These are phyloP conservation scores for Myotisia sp. DNA, from an alignment of 2,329 filamentous ascomycete species.

Conservation along the genomic window DNA sequence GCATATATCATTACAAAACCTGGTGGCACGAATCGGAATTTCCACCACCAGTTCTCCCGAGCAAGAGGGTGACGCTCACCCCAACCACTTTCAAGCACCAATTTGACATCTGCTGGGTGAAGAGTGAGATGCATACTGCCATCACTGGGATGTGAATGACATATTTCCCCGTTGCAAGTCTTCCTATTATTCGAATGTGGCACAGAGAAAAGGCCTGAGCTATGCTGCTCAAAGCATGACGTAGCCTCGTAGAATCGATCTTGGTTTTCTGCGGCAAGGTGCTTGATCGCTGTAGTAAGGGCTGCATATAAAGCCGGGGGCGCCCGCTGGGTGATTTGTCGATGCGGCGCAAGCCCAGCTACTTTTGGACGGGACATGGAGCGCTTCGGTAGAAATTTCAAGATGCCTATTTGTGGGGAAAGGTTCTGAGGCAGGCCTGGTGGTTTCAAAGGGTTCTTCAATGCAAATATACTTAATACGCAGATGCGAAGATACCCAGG, in stretches of 20 bases:
- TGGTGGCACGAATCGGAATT: slow-evolving; percentile 53
- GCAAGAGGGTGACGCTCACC: slow-evolving; percentile 49
- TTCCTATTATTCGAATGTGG: slow-evolving; percentile 13
- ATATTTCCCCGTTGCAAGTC: slow-evolving; percentile 55
- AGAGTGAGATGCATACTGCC: slow-evolving; percentile 66
- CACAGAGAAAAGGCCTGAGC: slow-evolving; percentile 57
- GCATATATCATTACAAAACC: slow-evolving; percentile 76
- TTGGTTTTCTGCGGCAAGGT: slow-evolving; percentile 36
- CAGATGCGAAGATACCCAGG: slow-evolving; percentile 60
- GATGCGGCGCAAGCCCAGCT: slow-evolving; percentile 65
- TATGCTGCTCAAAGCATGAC: slow-evolving; percentile 71
- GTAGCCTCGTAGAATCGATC: slow-evolving; percentile 45
- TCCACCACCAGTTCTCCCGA: slow-evolving; percentile 48
- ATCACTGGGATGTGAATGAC: slow-evolving; percentile 64
- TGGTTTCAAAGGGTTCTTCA: slow-evolving; percentile 54
- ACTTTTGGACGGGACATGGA: slow-evolving; percentile 51
- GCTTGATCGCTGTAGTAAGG: slow-evolving; percentile 41
- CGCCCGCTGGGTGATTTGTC: slow-evolving; percentile 57
- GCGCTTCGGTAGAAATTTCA: slow-evolving; percentile 44
- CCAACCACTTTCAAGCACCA: slow-evolving; percentile 63
- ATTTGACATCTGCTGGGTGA: slow-evolving; percentile 60
- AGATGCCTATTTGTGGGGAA: slow-evolving; percentile 43
- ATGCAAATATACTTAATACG: slow-evolving; percentile 54
- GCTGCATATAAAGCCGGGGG: slow-evolving; percentile 39
- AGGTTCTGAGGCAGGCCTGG: slow-evolving; percentile 39